These are phyloP conservation scores for Sporisorium graminicola DNA, from an alignment of 1,284 basidiomycete species.

Conservation along the genomic window DNA sequence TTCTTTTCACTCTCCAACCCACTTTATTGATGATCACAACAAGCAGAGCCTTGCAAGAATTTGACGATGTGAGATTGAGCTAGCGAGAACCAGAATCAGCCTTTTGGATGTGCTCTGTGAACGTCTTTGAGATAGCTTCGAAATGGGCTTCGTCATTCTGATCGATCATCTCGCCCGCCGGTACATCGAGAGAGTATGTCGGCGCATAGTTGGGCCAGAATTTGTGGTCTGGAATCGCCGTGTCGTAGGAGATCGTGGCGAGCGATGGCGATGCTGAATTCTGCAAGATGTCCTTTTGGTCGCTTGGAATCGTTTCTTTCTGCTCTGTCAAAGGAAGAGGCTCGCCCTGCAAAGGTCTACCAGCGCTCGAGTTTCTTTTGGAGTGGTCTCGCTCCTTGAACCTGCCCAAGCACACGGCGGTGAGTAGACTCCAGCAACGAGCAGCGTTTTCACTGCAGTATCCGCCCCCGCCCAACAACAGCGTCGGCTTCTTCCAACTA, in stretches of 20 bases:
- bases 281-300: not conserved
- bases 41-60: not conserved
- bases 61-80: not conserved
- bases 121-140: slow-evolving; percentile 22
- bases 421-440: slow-evolving; percentile 40
- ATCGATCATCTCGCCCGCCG: slow-evolving; percentile 43
- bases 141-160: slow-evolving; percentile 43
- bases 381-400: slow-evolving; percentile 4
- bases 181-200: slow-evolving; percentile 26
- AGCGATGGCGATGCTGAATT: not conserved
- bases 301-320: not conserved
- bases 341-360: not conserved
- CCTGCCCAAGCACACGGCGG: slow-evolving; percentile 35
- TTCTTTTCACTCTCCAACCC: not conserved
- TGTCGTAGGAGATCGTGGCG: slow-evolving; percentile 37
- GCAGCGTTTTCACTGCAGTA: slow-evolving; percentile 49
- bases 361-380: not conserved
- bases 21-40: not conserved
- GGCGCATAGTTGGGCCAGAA: slow-evolving; percentile 40
- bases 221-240: slow-evolving; percentile 41
- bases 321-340: slow-evolving; percentile 24
- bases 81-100: slow-evolving; percentile 2
- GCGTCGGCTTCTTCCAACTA: slow-evolving; percentile 37
- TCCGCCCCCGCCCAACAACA: slow-evolving; percentile 54
- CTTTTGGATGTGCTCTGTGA: slow-evolving; percentile 20